Evolutionary conservation across 257 asterid genomes (phyloP).

Genomic region (Solanum bulbocastanum): DNA sequence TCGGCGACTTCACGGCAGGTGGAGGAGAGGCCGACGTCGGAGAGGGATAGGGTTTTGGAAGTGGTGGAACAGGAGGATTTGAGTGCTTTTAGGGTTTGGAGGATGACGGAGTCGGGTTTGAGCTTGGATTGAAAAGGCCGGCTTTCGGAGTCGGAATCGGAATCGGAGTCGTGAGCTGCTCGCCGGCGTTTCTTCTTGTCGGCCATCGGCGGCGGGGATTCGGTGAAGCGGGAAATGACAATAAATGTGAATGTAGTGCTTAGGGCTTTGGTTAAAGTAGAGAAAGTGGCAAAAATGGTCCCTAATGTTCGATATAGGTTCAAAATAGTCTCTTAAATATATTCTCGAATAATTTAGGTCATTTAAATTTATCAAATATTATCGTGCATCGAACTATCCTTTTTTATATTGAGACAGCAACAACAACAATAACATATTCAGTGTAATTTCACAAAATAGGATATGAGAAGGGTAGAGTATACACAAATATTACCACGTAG

Average conservation of each 20-base stretch:
- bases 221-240: not conserved
- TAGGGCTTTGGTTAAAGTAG: not conserved
- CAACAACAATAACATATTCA: too few species aligned
- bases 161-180: slow-evolving; percentile 23
- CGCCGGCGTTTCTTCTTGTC: slow-evolving; percentile 81
- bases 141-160: slow-evolving; percentile 41
- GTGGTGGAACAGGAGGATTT: slow-evolving; percentile 23
- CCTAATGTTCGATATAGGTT: not conserved
- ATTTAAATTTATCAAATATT: not conserved
- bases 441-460: not conserved
- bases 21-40: slow-evolving; percentile 62
- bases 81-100: slow-evolving; percentile 39
- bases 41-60: slow-evolving; percentile 39
- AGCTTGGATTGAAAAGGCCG: slow-evolving; percentile 51
- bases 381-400: not conserved
- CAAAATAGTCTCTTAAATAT: not conserved
- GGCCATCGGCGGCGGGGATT: slow-evolving; percentile 1
- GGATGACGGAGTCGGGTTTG: slow-evolving; percentile 51
- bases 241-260: not conserved
- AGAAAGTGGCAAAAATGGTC: not conserved
- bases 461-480: not conserved
- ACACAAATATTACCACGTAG: too few species aligned
- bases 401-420: not conserved
- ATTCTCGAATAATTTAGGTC: not conserved
- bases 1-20: slow-evolving; percentile 74